phyloP scores from a whole-genome alignment of 768 basidiomycete species.

The Russula earlei region DNA sequence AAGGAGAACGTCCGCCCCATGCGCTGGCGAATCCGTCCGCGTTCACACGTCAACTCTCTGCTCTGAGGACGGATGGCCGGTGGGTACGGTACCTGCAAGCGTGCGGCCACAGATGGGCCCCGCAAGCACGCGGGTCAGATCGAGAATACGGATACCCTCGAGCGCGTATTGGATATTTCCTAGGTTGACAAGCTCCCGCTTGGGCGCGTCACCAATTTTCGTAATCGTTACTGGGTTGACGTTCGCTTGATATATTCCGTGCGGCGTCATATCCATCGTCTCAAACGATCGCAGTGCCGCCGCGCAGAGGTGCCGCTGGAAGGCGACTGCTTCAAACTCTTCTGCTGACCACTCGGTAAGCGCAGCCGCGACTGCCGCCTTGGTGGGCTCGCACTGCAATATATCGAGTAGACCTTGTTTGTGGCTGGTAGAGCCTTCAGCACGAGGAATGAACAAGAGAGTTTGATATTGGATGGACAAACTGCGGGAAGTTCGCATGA shows the following conservation, averaged over 20 bases:
- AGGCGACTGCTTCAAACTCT: slow-evolving; percentile 12
- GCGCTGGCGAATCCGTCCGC: no score
- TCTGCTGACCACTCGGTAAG: slow-evolving; percentile 14
- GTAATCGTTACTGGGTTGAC: slow-evolving; percentile 35
- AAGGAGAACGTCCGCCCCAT: slow-evolving; percentile 49
- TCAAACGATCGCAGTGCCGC: slow-evolving; percentile 34
- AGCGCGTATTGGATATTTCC: slow-evolving; percentile 28
- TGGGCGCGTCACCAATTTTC: slow-evolving; percentile 42
- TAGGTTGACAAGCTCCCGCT: slow-evolving; percentile 19
- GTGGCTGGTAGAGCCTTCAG: slow-evolving; percentile 24
- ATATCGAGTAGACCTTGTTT: slow-evolving; percentile 19
- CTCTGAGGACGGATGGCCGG: background rate
- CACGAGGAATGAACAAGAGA: background rate
- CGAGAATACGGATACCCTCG: slow-evolving; percentile 44
- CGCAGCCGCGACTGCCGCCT: slow-evolving; percentile 6
- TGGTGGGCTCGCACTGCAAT: slow-evolving; percentile 14
- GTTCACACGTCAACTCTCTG: background rate
- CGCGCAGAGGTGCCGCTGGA: slow-evolving; percentile 14
- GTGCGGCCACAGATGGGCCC: slow-evolving; percentile 49
- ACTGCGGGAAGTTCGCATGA: slow-evolving; percentile 63
- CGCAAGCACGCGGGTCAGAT: slow-evolving; percentile 49
- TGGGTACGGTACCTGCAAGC: slow-evolving; percentile 38
- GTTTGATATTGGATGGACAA: slow-evolving; percentile 13
- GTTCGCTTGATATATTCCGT: slow-evolving; percentile 34
- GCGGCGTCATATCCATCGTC: slow-evolving; percentile 42